phyloP scores from a whole-genome alignment of 2,329 filamentous ascomycete genomes.

The Zelopaecilomyces penicillatus region DNA sequence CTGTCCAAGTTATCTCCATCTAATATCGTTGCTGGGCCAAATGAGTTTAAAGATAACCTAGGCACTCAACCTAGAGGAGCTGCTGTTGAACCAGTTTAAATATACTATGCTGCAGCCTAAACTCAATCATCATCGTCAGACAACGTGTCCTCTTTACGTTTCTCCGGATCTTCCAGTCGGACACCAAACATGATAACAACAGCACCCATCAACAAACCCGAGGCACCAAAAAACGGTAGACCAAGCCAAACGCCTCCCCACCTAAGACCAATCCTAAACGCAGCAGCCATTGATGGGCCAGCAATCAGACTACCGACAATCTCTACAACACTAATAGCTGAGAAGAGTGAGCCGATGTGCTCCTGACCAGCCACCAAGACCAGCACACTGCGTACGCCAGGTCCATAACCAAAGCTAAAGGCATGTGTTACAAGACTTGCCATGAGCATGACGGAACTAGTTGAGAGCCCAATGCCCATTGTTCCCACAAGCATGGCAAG shows the following conservation, averaged over 20 bases:
- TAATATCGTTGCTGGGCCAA: too few species aligned
- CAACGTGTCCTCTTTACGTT: too few species aligned
- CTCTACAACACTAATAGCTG: conserved; percentile 12
- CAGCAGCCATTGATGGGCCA: conserved; percentile 11
- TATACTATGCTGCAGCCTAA: too few species aligned
- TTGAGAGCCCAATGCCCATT: background rate
- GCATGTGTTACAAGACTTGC: background rate
- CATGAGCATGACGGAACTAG: background rate
- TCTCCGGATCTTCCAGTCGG: too few species aligned
- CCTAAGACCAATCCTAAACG: conserved; percentile 10
- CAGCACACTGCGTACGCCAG: conserved; percentile 10
- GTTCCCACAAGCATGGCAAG: conserved; percentile 6
- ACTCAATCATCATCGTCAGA: too few species aligned
- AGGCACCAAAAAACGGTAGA: conserved; percentile 6
- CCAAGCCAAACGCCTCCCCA: conserved; percentile 10
- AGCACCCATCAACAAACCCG: conserved; percentile 3
- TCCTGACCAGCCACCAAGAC: conserved; percentile 9
- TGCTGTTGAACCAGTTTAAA: too few species aligned
- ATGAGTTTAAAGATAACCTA: too few species aligned
- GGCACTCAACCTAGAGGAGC: too few species aligned
- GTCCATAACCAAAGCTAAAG: background rate
- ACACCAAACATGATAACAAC: too few species aligned
- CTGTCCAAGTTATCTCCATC: too few species aligned
- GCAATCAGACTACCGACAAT: conserved; percentile 10
- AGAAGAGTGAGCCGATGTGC: conserved; percentile 11